Evolutionary conservation across 2,329 filamentous ascomycete species (phyloP).

Genomic region (Periconia digitata): DNA sequence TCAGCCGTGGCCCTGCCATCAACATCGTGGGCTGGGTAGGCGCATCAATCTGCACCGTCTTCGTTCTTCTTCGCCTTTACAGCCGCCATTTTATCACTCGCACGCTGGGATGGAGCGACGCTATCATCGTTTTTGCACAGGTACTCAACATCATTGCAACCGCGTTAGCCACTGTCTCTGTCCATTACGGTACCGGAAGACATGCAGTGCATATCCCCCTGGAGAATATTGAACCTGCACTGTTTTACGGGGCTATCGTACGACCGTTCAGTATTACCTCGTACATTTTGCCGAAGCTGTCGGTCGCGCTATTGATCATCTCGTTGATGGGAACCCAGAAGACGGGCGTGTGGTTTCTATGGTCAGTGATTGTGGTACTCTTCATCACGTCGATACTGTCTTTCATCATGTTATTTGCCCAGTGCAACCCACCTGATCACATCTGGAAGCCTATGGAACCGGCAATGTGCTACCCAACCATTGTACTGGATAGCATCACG

Average conservation of each 20-base stretch:
- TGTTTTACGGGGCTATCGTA: background rate
- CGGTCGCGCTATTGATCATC: slow-evolving; percentile 1
- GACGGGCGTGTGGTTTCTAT: background rate
- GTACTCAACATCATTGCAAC: background rate
- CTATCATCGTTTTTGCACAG: slow-evolving; percentile 1
- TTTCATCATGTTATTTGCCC: background rate
- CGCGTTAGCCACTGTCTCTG: background rate
- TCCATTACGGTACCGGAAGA: background rate
- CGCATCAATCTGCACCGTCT: background rate
- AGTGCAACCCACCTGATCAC: background rate
- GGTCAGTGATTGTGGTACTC: background rate
- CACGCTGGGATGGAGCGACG: slow-evolving; percentile 2
- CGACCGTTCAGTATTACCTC: slow-evolving; percentile 1
- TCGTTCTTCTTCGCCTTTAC: slow-evolving; percentile 1
- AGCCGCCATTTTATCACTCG: slow-evolving; percentile 2
- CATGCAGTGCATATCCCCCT: background rate
- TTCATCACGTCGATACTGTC: background rate
- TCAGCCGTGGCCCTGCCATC: slow-evolving; percentile 2
- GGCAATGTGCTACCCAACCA: background rate
- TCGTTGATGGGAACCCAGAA: background rate
- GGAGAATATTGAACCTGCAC: background rate
- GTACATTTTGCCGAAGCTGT: slow-evolving; percentile 3
- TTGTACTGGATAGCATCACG: background rate
- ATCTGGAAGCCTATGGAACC: background rate
- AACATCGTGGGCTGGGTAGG: slow-evolving; percentile 5